Evolutionary conservation across 2,329 filamentous ascomycete species (phyloP).

Genomic region (Ceratocystis harringtonii): DNA sequence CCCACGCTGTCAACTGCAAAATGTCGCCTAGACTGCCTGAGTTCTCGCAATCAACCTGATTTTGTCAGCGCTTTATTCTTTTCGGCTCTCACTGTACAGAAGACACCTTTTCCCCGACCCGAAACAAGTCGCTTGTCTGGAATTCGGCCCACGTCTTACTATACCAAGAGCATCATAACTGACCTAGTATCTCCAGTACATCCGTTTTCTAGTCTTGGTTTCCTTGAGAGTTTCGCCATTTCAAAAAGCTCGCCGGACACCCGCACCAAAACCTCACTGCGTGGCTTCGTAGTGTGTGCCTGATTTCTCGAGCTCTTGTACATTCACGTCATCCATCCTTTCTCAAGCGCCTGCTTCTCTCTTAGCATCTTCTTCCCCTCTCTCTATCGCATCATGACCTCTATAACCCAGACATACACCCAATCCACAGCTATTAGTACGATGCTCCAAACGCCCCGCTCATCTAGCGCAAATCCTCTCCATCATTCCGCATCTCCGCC

Average conservation of each 20-base stretch:
- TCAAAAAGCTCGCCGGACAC: no score
- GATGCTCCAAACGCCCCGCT: slow-evolving; percentile 60
- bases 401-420: slow-evolving; percentile 67
- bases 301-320: background rate
- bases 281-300: background rate
- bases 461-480: slow-evolving; percentile 38
- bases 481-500: slow-evolving; percentile 37
- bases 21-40: background rate
- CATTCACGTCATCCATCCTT: background rate
- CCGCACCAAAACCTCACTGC: background rate
- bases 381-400: slow-evolving; percentile 46
- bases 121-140: background rate
- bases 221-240: no score
- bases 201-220: background rate
- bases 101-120: background rate
- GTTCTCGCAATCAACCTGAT: background rate
- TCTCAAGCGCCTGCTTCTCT: background rate
- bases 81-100: background rate
- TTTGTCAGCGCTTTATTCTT: background rate
- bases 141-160: background rate
- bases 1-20: background rate
- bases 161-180: background rate
- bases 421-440: slow-evolving; percentile 55
- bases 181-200: background rate
- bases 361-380: background rate